These are phyloP conservation scores for Sicyos baderoa DNA, from an alignment of 306 rosid species.

Conservation along the genomic window DNA sequence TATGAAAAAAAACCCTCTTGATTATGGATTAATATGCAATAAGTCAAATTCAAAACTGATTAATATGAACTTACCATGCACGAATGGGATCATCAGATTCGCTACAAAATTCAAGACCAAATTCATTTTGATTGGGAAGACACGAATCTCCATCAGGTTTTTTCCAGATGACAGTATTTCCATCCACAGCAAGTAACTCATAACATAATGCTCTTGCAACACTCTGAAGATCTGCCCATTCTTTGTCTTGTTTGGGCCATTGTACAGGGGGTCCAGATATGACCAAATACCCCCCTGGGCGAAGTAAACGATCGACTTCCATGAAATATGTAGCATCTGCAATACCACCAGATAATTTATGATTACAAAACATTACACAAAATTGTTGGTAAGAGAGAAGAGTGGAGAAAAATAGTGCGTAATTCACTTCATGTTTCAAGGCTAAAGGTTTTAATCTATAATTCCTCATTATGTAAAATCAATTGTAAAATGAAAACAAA, in stretches of 20 bases:
- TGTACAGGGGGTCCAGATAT: slow-evolving; percentile 97
- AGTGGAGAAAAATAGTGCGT: too few species aligned
- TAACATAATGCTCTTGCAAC: slow-evolving; percentile 91
- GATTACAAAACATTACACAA: too few species aligned
- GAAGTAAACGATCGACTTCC: slow-evolving; percentile 93
- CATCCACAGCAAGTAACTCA: slow-evolving; percentile 83
- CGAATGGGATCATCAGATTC: slow-evolving; percentile 65
- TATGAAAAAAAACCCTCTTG: too few species aligned
- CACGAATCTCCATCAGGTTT: slow-evolving; percentile 66
- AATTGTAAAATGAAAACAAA: too few species aligned
- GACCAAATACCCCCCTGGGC: slow-evolving; percentile 86
- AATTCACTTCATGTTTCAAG: too few species aligned
- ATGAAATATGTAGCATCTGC: slow-evolving; percentile 91
- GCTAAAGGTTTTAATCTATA: too few species aligned
- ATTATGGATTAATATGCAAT: background rate
- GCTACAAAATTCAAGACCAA: slow-evolving; percentile 65
- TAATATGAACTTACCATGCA: slow-evolving; percentile 57
- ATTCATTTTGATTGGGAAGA: slow-evolving; percentile 78
- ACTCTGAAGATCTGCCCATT: slow-evolving; percentile 95
- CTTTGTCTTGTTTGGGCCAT: slow-evolving; percentile 97
- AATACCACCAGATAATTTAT: slow-evolving; percentile 24
- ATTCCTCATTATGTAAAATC: too few species aligned
- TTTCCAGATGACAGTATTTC: slow-evolving; percentile 91
- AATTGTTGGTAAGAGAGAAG: too few species aligned
- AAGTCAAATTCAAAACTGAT: background rate